Conservation (phyloP, 345 rosid genomes). For the Aethionema arabicum region DNA sequence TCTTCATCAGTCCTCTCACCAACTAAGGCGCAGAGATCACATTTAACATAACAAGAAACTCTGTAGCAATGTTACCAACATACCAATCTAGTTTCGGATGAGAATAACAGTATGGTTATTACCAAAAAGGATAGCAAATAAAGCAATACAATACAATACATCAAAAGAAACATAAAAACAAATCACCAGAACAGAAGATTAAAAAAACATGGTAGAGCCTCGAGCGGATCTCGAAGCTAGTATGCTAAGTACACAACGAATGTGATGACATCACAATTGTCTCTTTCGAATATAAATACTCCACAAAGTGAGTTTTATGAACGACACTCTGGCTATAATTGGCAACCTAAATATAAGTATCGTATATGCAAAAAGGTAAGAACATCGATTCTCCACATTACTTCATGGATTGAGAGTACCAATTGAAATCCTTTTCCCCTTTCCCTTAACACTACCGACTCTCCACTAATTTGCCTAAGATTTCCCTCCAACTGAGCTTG, state of each 20-base stretch:
- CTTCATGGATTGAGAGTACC: too few species aligned
- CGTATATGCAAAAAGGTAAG: too few species aligned
- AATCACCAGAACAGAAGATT: slow-evolving; percentile 15
- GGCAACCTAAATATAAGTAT: too few species aligned
- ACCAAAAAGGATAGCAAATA: too few species aligned
- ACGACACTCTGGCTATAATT: too few species aligned
- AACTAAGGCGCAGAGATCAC: not conserved
- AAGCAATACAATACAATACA: not conserved
- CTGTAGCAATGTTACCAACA: not conserved
- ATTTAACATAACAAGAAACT: too few species aligned
- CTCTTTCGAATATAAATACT: not conserved
- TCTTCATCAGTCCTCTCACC: not conserved
- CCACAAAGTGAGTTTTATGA: not conserved
- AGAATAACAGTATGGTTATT: too few species aligned
- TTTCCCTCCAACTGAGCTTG: not conserved
- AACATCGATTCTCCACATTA: too few species aligned
- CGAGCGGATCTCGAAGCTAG: not conserved
- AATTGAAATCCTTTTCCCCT: too few species aligned
- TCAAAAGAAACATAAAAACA: slow-evolving; percentile 9
- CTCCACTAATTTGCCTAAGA: too few species aligned
- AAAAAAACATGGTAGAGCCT: not conserved
- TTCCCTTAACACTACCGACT: too few species aligned
- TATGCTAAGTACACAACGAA: not conserved
- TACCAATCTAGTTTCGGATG: not conserved
- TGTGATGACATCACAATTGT: not conserved